Evolutionary conservation across 2,329 filamentous ascomycete species (phyloP).

Genomic region (Trichophyton verrucosum): DNA sequence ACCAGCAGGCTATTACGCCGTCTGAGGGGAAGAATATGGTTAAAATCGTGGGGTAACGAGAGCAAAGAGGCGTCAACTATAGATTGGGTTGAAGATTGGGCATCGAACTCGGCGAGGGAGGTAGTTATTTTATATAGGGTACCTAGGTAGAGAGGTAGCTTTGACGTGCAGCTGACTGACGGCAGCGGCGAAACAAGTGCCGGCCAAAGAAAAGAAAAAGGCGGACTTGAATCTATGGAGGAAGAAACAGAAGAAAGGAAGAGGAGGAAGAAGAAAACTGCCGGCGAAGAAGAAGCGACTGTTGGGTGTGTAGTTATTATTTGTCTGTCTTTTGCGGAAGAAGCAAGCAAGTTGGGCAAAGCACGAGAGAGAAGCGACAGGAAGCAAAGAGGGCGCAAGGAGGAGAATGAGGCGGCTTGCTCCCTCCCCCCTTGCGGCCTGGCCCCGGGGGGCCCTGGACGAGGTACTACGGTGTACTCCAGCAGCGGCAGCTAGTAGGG

Average conservation of each 20-base stretch:
- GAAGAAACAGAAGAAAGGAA: background rate
- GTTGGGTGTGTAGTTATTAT: background rate
- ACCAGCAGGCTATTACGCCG: background rate
- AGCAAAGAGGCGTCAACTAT: background rate
- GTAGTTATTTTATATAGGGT: background rate
- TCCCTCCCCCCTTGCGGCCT: background rate
- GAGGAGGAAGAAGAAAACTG: background rate
- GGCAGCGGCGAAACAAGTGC: background rate
- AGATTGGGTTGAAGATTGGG: slow-evolving; percentile 2
- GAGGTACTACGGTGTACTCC: background rate
- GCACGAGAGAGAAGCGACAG: too few species aligned
- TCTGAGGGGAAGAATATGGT: background rate
- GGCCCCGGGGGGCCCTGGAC: background rate
- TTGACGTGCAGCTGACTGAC: background rate
- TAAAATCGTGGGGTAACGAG: slow-evolving; percentile 11
- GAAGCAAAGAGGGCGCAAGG: background rate
- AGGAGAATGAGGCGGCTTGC: background rate
- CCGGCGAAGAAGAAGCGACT: background rate
- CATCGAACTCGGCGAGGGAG: background rate
- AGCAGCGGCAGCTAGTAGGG: background rate
- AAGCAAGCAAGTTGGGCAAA: background rate
- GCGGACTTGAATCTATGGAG: background rate
- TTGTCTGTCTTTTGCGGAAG: background rate
- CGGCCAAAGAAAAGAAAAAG: background rate
- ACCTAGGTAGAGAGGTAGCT: background rate